Percentiles rank a stretch among this genome's conserved stretches.
Conservation (phyloP, 345 rosid genomes). For the Syzygium aqueum region DNA sequence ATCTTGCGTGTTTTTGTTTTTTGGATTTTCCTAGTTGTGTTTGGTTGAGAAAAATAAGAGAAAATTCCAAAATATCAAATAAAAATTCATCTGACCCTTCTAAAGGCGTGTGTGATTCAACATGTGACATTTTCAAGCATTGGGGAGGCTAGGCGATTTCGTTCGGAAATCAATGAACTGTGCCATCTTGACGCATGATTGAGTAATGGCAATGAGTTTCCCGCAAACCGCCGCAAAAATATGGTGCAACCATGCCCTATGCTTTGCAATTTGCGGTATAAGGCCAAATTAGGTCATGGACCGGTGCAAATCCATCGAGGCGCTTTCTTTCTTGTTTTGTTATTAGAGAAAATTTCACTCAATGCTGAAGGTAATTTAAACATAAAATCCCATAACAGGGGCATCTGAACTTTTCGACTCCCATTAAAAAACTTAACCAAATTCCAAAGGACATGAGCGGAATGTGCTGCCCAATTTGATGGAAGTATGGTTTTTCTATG, state of each 20-base stretch:
- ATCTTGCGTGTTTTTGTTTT: no score
- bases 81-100: neutral
- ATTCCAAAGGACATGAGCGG: neutral
- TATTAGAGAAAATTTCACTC: no score
- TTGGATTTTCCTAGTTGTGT: no score
- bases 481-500: neutral
- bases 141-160: neutral
- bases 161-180: neutral
- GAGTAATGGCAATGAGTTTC: neutral
- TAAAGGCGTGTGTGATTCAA: neutral
- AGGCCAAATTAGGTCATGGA: neutral
- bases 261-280: neutral
- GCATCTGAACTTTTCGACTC: neutral
- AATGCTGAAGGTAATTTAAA: neutral
- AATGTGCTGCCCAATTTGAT: neutral
- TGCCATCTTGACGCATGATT: neutral
- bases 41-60: no score
- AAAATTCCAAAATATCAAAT: no score
- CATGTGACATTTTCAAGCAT: neutral
- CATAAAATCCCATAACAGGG: fast-evolving
- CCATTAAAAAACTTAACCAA: neutral
- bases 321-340: no score
- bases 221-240: fast-evolving
- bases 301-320: no score
- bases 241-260: neutral